phyloP scores from a whole-genome alignment of 1,284 basidiomycete genomes.

The Gomphus sp. region DNA sequence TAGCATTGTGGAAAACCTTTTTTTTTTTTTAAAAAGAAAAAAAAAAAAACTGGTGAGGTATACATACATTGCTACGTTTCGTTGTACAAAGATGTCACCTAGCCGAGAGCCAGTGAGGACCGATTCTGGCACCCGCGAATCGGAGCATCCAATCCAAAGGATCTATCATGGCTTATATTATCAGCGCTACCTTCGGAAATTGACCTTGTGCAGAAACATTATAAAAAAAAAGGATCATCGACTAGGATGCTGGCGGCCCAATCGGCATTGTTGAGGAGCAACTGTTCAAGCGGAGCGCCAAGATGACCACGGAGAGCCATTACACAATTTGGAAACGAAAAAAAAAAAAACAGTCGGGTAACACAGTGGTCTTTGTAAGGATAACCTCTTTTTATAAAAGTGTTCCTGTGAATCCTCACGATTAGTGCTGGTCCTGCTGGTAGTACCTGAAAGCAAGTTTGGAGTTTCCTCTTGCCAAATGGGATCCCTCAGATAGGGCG shows the following conservation, averaged over 20 bases:
- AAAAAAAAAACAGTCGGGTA: no score
- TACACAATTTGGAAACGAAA: no score
- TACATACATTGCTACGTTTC: slow-evolving; percentile 71
- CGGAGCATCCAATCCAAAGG: slow-evolving; percentile 68
- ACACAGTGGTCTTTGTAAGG: no score
- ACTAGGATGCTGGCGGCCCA: background rate
- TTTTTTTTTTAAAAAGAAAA: background rate
- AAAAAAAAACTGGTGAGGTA: no score
- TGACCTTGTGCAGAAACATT: background rate
- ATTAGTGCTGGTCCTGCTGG: no score
- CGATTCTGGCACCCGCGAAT: slow-evolving; percentile 57
- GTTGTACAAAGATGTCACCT: slow-evolving; percentile 62
- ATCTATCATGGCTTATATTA: slow-evolving; percentile 26
- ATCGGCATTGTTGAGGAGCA: background rate
- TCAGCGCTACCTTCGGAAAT: background rate
- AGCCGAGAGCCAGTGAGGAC: slow-evolving; percentile 46
- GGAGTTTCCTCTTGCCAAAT: no score
- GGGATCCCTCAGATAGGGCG: no score
- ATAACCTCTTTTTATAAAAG: no score
- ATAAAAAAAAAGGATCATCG: background rate
- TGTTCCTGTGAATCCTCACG: no score
- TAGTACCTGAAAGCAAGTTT: no score
- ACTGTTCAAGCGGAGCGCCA: background rate
- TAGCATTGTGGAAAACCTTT: background rate
- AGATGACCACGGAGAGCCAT: background rate